phyloP scores from a whole-genome alignment of 208 protist species.

The Trichomonas vaginalis region DNA sequence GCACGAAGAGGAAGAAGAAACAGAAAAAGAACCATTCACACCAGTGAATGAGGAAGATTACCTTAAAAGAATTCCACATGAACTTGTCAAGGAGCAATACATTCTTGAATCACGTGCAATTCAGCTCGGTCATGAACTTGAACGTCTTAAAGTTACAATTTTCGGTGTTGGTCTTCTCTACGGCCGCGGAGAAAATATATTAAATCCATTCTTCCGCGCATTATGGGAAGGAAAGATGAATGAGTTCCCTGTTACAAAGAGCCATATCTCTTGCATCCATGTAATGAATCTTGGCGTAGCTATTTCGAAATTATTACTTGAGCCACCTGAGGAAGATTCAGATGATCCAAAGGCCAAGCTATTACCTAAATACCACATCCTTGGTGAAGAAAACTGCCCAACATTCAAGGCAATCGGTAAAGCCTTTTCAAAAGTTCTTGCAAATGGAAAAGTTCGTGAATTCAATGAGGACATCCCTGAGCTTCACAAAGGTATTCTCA shows the following conservation, averaged over 20 bases:
- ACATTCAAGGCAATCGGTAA: neutral
- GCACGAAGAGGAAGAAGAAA: neutral
- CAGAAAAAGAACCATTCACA: neutral
- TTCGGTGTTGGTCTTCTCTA: constrained; percentile 2
- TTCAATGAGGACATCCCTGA: neutral
- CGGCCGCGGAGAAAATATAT: neutral
- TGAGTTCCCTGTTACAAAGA: neutral
- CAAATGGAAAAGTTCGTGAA: neutral
- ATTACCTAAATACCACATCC: neutral
- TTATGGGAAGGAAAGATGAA: neutral
- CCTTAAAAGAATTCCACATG: neutral
- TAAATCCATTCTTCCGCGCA: neutral
- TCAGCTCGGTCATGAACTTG: neutral
- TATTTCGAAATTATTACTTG: neutral
- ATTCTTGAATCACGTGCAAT: neutral
- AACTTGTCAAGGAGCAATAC: constrained; percentile 4
- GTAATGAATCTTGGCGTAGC: neutral
- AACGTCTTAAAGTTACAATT: neutral
- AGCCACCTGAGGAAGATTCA: neutral
- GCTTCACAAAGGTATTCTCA: neutral
- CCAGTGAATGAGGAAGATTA: neutral
- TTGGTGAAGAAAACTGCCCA: neutral
- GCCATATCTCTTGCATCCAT: constrained; percentile 8
- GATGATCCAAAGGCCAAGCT: too few relatives aligned
- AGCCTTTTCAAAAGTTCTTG: neutral